Evolutionary conservation across 345 rosid genomes (phyloP).

Genomic region (Pistacia atlantica): DNA sequence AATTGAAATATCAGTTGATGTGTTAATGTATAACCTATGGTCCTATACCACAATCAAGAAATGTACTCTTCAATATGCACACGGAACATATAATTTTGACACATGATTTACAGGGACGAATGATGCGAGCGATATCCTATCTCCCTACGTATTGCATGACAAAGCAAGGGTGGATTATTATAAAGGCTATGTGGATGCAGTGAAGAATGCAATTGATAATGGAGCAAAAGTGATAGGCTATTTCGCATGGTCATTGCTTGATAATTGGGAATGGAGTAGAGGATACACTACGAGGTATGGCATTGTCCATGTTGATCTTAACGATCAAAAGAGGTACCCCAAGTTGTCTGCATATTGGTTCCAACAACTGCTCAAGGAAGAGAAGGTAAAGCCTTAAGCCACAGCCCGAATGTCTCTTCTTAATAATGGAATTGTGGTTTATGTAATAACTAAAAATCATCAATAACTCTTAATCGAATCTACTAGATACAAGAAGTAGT

Average conservation of each 20-base stretch:
- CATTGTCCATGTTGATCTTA: slow-evolving; percentile 45
- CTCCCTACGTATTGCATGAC: slow-evolving; percentile 40
- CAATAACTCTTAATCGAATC: too few relatives aligned
- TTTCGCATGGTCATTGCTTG: background rate
- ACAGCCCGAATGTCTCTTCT: too few relatives aligned
- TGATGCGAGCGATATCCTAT: slow-evolving; percentile 42
- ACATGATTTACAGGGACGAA: slow-evolving; percentile 47
- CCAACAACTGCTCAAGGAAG: slow-evolving; percentile 30
- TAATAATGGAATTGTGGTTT: too few relatives aligned
- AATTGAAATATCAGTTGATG: too few relatives aligned
- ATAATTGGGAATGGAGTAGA: slow-evolving; percentile 38
- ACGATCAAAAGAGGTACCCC: slow-evolving; percentile 47
- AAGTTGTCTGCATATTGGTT: slow-evolving; percentile 70
- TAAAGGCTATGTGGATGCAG: slow-evolving; percentile 59
- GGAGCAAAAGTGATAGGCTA: slow-evolving; percentile 54
- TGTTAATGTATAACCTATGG: too few relatives aligned
- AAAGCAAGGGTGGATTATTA: slow-evolving; percentile 62
- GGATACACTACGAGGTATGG: slow-evolving; percentile 66
- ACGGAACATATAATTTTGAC: too few relatives aligned
- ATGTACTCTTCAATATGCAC: too few relatives aligned
- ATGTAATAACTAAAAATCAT: too few relatives aligned
- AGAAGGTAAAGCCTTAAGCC: too few relatives aligned
- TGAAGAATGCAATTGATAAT: slow-evolving; percentile 48
- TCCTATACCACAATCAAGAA: too few relatives aligned
- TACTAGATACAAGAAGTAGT: too few relatives aligned